Evolutionary conservation across 768 basidiomycete species (phyloP), one percentile per base, ranked within the genome.

Genomic region (Pholiota molesta): DNA sequence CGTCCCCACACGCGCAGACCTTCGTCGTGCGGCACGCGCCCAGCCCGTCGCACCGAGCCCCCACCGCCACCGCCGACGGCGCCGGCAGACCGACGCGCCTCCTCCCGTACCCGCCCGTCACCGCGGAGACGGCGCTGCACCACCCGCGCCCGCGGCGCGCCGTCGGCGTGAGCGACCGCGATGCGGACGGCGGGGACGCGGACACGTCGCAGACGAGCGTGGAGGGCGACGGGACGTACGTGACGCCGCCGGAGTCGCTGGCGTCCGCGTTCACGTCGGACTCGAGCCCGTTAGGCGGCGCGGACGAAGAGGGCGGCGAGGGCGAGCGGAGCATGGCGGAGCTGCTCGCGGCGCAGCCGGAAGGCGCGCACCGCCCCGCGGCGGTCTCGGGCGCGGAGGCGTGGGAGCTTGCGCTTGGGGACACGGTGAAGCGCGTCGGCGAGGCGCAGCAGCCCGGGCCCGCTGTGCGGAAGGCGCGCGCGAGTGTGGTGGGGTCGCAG

Each of bases 371-470:
- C 13, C 45, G 59, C 35, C 40, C 29, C n/a, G n/a, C n/a, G n/a
- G 54, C 51, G 1, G 68, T 69, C 1, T 66, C 68, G 16, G 70
- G 72, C 3, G 70, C 62, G 14, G 69, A 70, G 19, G 72, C 72
- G 1, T 73, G 71, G 72, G 72, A 73, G 63, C 64, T 73, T 45
- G 72, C 71, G 63, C 56, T 72, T 11, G 72, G 72, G 2, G 71
- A 73, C 40, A 73, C 72, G 10, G 72, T 73, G 10, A 73, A 72
- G 52, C 61, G 68, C 17, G 65, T 70, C 13, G 42, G 52, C 33
- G 57, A 26, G 19, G 58, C 26, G 44, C 31, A 31, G 10, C 37
- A 17, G 42, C 28, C 42, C 21, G 42, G 11, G 47, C n/a, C 29
- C 16, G 35, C 31, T 2, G 26, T 4, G 26, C 29, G 29, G 26